A percentile compares a stretch with the other conserved stretches of the same genome.
Evolutionary conservation across 2,329 filamentous ascomycete genomes (phyloP).

Genomic region (Aspergillus caelatus): DNA sequence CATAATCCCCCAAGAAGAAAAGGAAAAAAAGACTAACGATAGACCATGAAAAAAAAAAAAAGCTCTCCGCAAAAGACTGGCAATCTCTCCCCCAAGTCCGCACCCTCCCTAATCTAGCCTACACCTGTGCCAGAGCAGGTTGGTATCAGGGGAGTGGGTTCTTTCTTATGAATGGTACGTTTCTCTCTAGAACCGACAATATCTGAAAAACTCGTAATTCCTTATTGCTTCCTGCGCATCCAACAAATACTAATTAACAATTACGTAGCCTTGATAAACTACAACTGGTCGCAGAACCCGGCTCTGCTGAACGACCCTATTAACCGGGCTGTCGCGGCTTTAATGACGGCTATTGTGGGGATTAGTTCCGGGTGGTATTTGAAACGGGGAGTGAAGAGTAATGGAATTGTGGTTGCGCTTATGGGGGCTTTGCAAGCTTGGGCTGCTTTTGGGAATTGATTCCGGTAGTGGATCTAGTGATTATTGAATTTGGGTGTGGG

Average conservation of each 20-base stretch:
- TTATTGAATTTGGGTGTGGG: not conserved
- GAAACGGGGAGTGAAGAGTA: constrained; percentile 21
- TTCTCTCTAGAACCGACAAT: not conserved
- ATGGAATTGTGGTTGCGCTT: constrained; percentile 19
- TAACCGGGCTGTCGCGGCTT: constrained; percentile 21
- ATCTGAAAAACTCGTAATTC: no score
- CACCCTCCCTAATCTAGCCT: constrained; percentile 25
- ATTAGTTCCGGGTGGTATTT: constrained; percentile 30
- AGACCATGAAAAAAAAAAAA: not conserved
- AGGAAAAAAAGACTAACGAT: constrained; percentile 5
- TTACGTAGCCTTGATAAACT: constrained; percentile 20
- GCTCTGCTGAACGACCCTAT: constrained; percentile 14
- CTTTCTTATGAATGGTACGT: constrained; percentile 25
- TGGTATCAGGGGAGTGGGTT: constrained; percentile 32
- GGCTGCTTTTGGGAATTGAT: constrained; percentile 16
- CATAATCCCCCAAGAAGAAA: not conserved
- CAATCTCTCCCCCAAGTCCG: constrained; percentile 22
- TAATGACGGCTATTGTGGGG: constrained; percentile 25
- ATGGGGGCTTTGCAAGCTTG: constrained; percentile 25
- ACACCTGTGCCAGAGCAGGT: constrained; percentile 25
- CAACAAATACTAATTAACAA: not conserved
- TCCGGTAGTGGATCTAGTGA: no score
- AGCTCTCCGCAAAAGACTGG: constrained; percentile 22
- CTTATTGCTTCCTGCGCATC: no score
- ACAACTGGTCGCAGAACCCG: constrained; percentile 22